phyloP scores from a whole-genome alignment of 805 yeast species.

The Saccharomycopsis schoenii region DNA sequence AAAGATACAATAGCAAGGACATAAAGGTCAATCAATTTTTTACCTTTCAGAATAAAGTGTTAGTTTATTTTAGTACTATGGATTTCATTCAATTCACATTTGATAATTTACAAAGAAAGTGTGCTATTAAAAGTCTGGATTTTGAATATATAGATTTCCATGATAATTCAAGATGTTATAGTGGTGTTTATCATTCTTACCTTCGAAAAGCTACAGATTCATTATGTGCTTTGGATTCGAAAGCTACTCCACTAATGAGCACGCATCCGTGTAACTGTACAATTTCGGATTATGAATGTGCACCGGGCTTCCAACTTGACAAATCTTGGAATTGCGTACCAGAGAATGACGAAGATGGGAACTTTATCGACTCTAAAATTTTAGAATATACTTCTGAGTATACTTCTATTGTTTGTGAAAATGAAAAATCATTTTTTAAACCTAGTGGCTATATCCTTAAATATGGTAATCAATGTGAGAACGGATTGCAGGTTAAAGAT shows the following conservation, averaged over 20 bases:
- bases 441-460: constrained; percentile 28
- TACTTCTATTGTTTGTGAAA: constrained; percentile 10
- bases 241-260: background rate
- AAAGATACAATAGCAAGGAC: background rate
- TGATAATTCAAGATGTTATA: constrained; percentile 49
- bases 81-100: background rate
- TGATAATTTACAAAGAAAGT: background rate
- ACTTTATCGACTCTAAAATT: constrained; percentile 20
- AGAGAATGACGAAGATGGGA: constrained; percentile 21
- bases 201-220: constrained; percentile 52
- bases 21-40: background rate
- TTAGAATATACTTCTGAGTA: constrained; percentile 16
- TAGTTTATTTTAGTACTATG: constrained; percentile 7
- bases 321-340: constrained; percentile 37
- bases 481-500: constrained; percentile 7
- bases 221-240: constrained; percentile 32
- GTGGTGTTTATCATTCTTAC: constrained; percentile 40
- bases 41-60: background rate
- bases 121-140: background rate
- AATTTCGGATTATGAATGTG: constrained; percentile 63
- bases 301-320: constrained; percentile 34
- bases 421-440: constrained; percentile 7
- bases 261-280: constrained; percentile 55
- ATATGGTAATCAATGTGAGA: constrained; percentile 36
- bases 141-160: constrained; percentile 40